These are phyloP conservation scores for Monilinia aucupariae DNA, from an alignment of 2,329 filamentous ascomycete genomes.

Conservation along the genomic window DNA sequence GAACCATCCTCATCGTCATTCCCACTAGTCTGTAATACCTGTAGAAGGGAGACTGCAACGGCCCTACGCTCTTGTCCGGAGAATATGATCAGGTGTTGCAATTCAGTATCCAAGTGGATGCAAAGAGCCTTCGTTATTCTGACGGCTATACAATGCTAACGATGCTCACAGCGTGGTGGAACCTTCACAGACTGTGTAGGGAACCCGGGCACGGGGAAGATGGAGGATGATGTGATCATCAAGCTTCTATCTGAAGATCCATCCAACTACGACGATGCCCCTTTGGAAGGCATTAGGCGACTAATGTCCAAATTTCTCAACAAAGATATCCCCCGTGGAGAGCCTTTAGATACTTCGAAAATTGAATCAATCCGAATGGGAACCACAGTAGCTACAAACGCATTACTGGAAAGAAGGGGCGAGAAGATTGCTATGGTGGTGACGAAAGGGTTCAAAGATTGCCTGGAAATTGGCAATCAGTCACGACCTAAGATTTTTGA, in stretches of 20 bases:
- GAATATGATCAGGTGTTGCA: background rate
- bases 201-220: constrained; percentile 63
- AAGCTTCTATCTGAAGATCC: constrained; percentile 89
- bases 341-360: constrained; percentile 71
- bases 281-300: constrained; percentile 82
- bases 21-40: constrained; percentile 27
- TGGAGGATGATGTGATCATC: constrained; percentile 73
- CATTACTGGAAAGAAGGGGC: constrained; percentile 82
- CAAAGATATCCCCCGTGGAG: constrained; percentile 70
- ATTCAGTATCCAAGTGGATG: constrained; percentile 18
- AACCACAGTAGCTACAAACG: constrained; percentile 91
- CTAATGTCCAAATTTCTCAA: constrained; percentile 73
- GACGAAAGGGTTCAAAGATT: constrained; percentile 83
- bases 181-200: constrained; percentile 93
- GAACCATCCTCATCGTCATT: background rate
- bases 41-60: constrained; percentile 3
- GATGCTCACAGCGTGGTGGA: constrained; percentile 59
- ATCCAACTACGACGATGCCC: constrained; percentile 83
- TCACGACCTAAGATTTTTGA: constrained; percentile 87
- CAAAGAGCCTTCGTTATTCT: background rate
- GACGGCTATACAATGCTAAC: background rate
- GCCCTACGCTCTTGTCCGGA: background rate
- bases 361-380: constrained; percentile 95
- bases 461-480: constrained; percentile 84
- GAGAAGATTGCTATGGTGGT: constrained; percentile 84